Conservation (phyloP, 2,329 filamentous ascomycete species). For the Hirsutella thompsonii region DNA sequence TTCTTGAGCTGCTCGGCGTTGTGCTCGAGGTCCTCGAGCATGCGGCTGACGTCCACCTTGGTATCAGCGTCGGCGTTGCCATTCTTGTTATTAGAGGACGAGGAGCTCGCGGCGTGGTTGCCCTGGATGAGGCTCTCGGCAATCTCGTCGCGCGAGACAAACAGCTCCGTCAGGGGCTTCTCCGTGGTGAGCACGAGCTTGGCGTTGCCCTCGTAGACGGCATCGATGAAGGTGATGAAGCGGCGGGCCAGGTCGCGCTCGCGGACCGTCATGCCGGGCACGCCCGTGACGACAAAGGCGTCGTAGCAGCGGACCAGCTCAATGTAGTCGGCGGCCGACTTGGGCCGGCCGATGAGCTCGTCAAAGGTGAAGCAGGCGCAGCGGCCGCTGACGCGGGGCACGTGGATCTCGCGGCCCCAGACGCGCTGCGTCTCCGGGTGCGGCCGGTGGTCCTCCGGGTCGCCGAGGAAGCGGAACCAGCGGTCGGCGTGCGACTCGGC, state of each 20-base stretch:
- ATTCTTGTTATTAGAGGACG: no score
- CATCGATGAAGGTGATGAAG: constrained; percentile 97
- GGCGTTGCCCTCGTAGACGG: constrained; percentile 84
- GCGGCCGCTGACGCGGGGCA: constrained; percentile 76
- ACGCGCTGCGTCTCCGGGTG: constrained; percentile 70
- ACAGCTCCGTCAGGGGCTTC: constrained; percentile 74
- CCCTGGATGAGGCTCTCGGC: constrained; percentile 41
- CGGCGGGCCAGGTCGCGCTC: constrained; percentile 78
- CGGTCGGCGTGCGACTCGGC: constrained; percentile 75
- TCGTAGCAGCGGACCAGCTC: constrained; percentile 85
- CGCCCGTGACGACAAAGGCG: constrained; percentile 80
- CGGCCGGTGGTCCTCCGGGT: constrained; percentile 61
- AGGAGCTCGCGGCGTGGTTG: constrained; percentile 12
- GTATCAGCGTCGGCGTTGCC: no score
- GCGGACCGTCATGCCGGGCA: constrained; percentile 81
- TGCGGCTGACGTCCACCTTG: constrained; percentile 58
- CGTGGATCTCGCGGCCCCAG: constrained; percentile 83
- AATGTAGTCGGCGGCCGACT: constrained; percentile 87
- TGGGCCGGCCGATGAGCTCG: constrained; percentile 79
- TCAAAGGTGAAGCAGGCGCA: constrained; percentile 88
- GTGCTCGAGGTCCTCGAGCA: constrained; percentile 81
- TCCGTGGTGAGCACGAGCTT: constrained; percentile 89
- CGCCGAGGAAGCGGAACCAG: constrained; percentile 92
- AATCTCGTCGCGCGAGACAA: constrained; percentile 62
- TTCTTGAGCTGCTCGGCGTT: constrained; percentile 77